Percentiles rank a stretch among this genome's conserved stretches.
These are phyloP conservation scores for Teratosphaeria viscida DNA, from an alignment of 2,329 filamentous ascomycete species.

Conservation along the genomic window DNA sequence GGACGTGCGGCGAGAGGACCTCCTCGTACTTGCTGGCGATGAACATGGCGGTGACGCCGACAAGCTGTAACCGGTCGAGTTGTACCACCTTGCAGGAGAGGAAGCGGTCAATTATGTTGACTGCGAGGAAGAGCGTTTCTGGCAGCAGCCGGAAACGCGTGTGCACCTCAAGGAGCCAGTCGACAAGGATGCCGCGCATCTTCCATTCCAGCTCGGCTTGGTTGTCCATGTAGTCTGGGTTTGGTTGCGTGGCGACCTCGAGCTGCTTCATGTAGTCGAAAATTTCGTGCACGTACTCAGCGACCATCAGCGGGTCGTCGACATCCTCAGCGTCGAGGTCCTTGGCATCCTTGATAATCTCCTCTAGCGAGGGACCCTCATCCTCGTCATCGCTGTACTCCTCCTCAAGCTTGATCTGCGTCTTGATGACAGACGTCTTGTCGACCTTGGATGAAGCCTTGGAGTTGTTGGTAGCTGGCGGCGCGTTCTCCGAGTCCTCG, in stretches of 20 bases:
- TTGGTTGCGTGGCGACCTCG: constrained; percentile 70
- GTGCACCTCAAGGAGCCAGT: constrained; percentile 98
- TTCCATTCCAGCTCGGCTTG: constrained; percentile 97
- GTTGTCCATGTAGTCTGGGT: constrained; percentile 88
- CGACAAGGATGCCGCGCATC: constrained; percentile 91
- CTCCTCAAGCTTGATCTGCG: constrained; percentile 19
- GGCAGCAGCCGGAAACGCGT: constrained; percentile 91
- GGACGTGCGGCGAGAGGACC: constrained; percentile 89
- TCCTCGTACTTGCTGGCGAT: constrained; percentile 99
- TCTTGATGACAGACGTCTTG: constrained; percentile 32
- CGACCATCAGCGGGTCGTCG: constrained; percentile 94
- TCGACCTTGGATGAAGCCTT: constrained; percentile 32
- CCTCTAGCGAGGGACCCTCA: constrained; percentile 24
- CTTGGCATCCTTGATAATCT: constrained; percentile 37
- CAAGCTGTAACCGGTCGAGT: constrained; percentile 88
- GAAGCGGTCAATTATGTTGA: constrained; percentile 98
- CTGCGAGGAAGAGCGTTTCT: constrained; percentile 89
- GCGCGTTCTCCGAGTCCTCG: constrained; percentile 50
- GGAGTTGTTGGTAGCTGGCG: constrained; percentile 48
- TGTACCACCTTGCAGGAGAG: constrained; percentile 91
- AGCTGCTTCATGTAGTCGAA: constrained; percentile 90
- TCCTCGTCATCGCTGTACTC: constrained; percentile 25
- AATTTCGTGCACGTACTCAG: constrained; percentile 93
- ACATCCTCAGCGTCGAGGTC: constrained; percentile 77
- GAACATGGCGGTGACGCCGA: constrained; percentile 98